Evolutionary conservation across 116 monocot species (phyloP).

Genomic region (Papilionanthe hybrid): DNA sequence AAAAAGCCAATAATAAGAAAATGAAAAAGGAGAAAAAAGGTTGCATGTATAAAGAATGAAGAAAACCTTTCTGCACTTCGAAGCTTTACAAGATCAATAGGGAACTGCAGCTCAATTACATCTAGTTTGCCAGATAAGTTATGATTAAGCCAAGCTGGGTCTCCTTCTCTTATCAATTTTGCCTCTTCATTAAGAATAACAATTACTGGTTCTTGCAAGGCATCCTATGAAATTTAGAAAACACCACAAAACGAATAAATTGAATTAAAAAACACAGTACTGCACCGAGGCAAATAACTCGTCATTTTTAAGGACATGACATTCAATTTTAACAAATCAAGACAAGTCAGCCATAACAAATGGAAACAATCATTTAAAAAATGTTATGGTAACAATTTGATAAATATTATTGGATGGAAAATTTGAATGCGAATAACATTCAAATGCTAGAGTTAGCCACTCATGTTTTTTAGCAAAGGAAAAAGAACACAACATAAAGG

Average conservation of each 20-base stretch:
- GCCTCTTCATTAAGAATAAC: conserved; percentile 49
- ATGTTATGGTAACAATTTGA: neutral
- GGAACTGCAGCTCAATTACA: conserved; percentile 34
- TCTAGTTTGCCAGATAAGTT: conserved; percentile 26
- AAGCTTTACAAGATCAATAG: conserved; percentile 37
- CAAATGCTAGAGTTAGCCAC: too few relatives aligned
- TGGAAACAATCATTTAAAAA: neutral
- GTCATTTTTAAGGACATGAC: neutral
- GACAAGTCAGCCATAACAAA: too few relatives aligned
- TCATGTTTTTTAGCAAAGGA: too few relatives aligned
- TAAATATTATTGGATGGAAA: neutral
- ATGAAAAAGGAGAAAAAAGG: conserved; percentile 2
- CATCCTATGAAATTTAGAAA: conserved; percentile 42
- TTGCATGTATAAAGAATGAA: neutral
- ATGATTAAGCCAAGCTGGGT: conserved; percentile 64
- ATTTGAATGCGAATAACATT: neutral
- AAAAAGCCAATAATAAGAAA: neutral
- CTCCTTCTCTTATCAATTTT: conserved; percentile 19
- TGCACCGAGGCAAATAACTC: neutral
- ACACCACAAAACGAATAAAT: neutral
- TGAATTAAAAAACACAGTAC: neutral
- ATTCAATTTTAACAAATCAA: too few relatives aligned
- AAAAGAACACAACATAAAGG: too few relatives aligned
- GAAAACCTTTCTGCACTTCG: conserved; percentile 48
- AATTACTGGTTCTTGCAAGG: conserved; percentile 68